Evolutionary conservation across 768 basidiomycete genomes (phyloP).

Genomic region (Kwoniella bestiolae): DNA sequence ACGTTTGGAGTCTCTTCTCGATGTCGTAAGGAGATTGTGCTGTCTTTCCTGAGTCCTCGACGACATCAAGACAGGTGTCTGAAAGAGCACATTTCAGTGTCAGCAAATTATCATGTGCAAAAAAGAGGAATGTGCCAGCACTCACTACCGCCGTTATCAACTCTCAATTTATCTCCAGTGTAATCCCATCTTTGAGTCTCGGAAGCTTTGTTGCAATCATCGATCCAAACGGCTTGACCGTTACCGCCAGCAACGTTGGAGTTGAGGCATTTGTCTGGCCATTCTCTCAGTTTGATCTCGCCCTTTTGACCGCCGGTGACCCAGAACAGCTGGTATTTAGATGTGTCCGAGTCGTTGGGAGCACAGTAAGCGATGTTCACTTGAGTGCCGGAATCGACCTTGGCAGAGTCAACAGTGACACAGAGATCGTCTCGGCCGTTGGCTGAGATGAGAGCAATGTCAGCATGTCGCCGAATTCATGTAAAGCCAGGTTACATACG

Average conservation of each 20-base stretch:
- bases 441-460: neutral
- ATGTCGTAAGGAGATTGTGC: constrained; percentile 6
- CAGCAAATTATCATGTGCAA: neutral
- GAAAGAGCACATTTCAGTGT: neutral
- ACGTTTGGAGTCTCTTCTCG: constrained; percentile 18
- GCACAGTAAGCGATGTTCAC: constrained; percentile 23
- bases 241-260: constrained; percentile 14
- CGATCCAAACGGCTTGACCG: constrained; percentile 8
- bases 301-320: constrained; percentile 13
- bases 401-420: constrained; percentile 17
- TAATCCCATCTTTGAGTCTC: constrained; percentile 17
- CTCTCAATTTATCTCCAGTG: constrained; percentile 10
- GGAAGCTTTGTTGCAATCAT: constrained; percentile 13
- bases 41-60: constrained; percentile 2
- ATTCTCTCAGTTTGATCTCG: neutral
- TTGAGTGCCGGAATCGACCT: constrained; percentile 2
- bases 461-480: no score
- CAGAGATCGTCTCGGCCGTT: constrained; percentile 19
- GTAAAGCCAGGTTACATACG: no score
- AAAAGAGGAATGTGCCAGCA: neutral
- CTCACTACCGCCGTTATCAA: constrained; percentile 16
- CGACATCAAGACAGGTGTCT: constrained; percentile 19
- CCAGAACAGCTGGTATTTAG: constrained; percentile 14
- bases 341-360: constrained; percentile 11
- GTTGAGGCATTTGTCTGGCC: constrained; percentile 10